phyloP scores from a whole-genome alignment of 306 rosid species.

The Purshia tridentata region DNA sequence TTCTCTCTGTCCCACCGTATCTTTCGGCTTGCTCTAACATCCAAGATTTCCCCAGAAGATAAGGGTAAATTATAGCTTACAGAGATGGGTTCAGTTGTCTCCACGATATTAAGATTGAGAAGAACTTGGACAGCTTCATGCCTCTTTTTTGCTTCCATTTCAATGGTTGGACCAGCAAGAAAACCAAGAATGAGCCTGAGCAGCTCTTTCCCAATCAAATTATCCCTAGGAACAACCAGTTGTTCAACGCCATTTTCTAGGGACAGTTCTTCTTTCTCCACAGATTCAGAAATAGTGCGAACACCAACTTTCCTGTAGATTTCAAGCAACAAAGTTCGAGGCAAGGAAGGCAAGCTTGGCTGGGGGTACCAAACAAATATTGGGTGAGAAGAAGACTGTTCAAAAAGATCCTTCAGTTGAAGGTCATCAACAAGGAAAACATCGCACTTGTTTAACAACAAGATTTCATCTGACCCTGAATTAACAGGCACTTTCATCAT shows the following conservation, averaged over 20 bases:
- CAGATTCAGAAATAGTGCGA: conserved; percentile 51
- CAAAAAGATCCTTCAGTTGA: conserved; percentile 57
- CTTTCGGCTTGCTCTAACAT: conserved; percentile 36
- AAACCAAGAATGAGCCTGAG: conserved; percentile 62
- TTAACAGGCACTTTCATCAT: conserved; percentile 55
- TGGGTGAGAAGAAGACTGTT: conserved; percentile 23
- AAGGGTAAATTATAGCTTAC: conserved; percentile 43
- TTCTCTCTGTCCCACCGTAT: conserved; percentile 46
- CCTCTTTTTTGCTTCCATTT: conserved; percentile 54
- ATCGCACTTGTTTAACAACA: conserved; percentile 44
- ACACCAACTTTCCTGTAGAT: conserved; percentile 58
- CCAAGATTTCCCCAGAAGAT: conserved; percentile 34
- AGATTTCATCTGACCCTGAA: conserved; percentile 33
- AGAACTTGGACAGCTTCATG: conserved; percentile 52
- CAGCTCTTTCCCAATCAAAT: conserved; percentile 41
- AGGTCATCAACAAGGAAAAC: conserved; percentile 68
- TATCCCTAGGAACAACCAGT: conserved; percentile 23
- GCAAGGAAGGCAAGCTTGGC: conserved; percentile 31
- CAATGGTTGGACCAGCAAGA: conserved; percentile 49
- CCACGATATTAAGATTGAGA: conserved; percentile 37
- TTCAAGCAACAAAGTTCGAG: conserved; percentile 40
- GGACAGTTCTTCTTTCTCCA: conserved; percentile 38
- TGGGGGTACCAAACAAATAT: conserved; percentile 78
- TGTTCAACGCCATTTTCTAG: conserved; percentile 14
- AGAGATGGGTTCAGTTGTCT: conserved; percentile 39